Percentiles rank a stretch among this genome's conserved stretches.
Conservation (phyloP, 805 yeast species). For the Monosporozyma siamensis region DNA sequence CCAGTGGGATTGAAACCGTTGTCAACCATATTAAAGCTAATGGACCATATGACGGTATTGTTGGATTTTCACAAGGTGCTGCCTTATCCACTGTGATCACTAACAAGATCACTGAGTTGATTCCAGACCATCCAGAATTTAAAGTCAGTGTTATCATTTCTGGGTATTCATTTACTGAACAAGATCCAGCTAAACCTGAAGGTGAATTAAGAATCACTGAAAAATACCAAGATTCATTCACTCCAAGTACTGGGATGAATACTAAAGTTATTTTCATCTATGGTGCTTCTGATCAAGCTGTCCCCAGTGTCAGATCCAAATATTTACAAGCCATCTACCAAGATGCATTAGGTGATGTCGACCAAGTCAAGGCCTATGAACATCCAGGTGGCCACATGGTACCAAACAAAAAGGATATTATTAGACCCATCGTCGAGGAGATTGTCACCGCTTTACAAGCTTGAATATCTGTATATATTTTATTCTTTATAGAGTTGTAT, state of each 20-base stretch:
- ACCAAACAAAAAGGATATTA: constrained; percentile 67
- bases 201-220: constrained; percentile 32
- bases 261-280: constrained; percentile 60
- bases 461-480: not conserved
- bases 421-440: constrained; percentile 35
- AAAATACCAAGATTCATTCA: constrained; percentile 29
- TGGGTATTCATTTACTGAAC: constrained; percentile 47
- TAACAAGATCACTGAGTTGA: constrained; percentile 46
- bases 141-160: constrained; percentile 72
- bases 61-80: constrained; percentile 95
- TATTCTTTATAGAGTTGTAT: not conserved
- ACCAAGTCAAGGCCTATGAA: constrained; percentile 40
- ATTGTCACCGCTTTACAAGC: constrained; percentile 19
- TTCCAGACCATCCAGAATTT: constrained; percentile 39
- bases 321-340: constrained; percentile 45
- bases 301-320: constrained; percentile 61
- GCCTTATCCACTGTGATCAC: constrained; percentile 69
- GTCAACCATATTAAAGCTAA: constrained; percentile 46
- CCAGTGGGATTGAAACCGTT: constrained; percentile 42
- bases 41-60: constrained; percentile 79
- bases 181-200: constrained; percentile 24
- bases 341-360: constrained; percentile 18
- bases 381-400: constrained; percentile 98
- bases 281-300: constrained; percentile 84
- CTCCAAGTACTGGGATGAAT: constrained; percentile 23